These are phyloP conservation scores for Trametes punicea DNA, from an alignment of 768 basidiomycete genomes.

Conservation along the genomic window DNA sequence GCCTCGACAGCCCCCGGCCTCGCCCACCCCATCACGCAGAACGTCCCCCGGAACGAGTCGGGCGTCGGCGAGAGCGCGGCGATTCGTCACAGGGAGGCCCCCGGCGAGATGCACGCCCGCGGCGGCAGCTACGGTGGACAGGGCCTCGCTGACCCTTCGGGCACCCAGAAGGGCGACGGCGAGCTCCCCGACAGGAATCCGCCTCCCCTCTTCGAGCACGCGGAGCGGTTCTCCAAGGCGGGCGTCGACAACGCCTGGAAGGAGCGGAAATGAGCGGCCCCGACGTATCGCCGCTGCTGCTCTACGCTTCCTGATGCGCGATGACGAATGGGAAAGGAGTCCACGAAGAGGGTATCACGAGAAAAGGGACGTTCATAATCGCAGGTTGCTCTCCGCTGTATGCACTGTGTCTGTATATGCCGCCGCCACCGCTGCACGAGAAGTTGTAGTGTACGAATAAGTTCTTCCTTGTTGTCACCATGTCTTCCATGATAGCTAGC, in stretches of 20 bases:
- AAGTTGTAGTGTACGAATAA: constrained; percentile 15
- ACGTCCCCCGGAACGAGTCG: constrained; percentile 38
- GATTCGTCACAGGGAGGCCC: constrained; percentile 39
- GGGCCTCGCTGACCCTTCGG: constrained; percentile 40
- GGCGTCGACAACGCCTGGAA: constrained; percentile 49
- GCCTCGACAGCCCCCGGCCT: constrained; percentile 40
- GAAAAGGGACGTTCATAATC: constrained; percentile 16
- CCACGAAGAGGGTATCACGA: neutral
- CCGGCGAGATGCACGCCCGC: constrained; percentile 43
- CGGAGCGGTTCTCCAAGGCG: constrained; percentile 44
- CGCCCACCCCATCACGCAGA: constrained; percentile 44
- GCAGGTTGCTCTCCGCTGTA: constrained; percentile 14
- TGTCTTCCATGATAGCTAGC: neutral
- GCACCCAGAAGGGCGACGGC: constrained; percentile 36
- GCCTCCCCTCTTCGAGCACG: constrained; percentile 40
- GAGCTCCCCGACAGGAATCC: constrained; percentile 45
- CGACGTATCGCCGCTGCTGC: no score
- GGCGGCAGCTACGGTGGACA: constrained; percentile 43
- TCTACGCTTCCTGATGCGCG: no score
- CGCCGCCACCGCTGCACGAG: neutral
- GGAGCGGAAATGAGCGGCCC: constrained; percentile 36
- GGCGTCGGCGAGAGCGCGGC: constrained; percentile 50
- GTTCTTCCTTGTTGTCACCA: constrained; percentile 1
- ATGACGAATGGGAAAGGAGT: neutral
- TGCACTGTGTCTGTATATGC: constrained; percentile 15